Conservation (phyloP, 495 filamentous ascomycete species). For the Thermothielavioides terrestris region DNA sequence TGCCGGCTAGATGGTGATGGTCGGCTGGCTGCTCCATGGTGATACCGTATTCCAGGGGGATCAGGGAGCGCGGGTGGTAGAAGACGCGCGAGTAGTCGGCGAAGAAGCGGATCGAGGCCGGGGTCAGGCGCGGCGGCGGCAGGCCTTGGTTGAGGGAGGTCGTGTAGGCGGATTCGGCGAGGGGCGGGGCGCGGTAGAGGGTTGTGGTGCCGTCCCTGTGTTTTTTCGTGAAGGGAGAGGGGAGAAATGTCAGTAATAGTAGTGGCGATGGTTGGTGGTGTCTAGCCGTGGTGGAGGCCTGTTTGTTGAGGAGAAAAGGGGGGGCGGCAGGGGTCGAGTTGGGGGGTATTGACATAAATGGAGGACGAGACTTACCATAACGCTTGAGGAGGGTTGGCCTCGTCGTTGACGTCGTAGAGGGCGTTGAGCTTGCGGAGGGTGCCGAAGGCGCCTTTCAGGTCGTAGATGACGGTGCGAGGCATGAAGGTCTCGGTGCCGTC, state of each 20-base stretch:
- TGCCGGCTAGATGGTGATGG: no score
- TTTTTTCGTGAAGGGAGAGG: no score
- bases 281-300: no score
- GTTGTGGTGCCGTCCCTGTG: conserved; percentile 61
- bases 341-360: background rate
- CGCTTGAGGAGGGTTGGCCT: conserved; percentile 34
- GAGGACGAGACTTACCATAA: conserved; percentile 47
- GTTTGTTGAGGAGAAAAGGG: no score
- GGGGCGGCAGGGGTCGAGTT: background rate
- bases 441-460: conserved; percentile 87
- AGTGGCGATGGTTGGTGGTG: no score
- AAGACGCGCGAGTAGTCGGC: conserved; percentile 87
- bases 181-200: conserved; percentile 55
- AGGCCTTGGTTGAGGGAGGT: conserved; percentile 62
- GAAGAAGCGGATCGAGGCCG: conserved; percentile 79
- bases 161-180: conserved; percentile 67
- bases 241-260: background rate
- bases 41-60: conserved; percentile 91
- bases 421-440: conserved; percentile 80
- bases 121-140: conserved; percentile 51
- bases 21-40: no score
- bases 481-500: conserved; percentile 84
- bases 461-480: conserved; percentile 86
- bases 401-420: conserved; percentile 63
- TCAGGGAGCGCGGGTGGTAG: conserved; percentile 82